These are phyloP conservation scores for Patellifolia procumbens DNA, from an alignment of 179 eudicot species.

Conservation along the genomic window DNA sequence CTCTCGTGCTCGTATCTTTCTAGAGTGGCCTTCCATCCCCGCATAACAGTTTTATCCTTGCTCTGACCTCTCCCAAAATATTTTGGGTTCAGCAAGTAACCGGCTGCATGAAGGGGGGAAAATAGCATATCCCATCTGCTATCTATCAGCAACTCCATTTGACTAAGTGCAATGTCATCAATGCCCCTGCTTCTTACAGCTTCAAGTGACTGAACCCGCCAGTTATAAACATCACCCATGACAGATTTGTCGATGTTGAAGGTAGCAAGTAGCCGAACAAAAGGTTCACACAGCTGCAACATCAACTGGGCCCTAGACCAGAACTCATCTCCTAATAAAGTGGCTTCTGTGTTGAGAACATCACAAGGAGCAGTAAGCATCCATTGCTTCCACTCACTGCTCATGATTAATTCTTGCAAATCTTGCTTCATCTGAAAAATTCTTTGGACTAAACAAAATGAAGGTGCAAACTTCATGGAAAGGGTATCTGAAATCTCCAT, in stretches of 20 bases:
- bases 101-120: conserved; percentile 56
- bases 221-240: conserved; percentile 46
- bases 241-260: conserved; percentile 43
- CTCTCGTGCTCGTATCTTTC: conserved; percentile 44
- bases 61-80: conserved; percentile 51
- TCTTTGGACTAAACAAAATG: conserved; percentile 40
- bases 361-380: conserved; percentile 39
- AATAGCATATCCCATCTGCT: conserved; percentile 45
- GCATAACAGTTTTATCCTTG: conserved; percentile 45
- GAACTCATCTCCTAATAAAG: conserved; percentile 44
- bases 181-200: conserved; percentile 40
- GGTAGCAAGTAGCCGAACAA: conserved; percentile 37
- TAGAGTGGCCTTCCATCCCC: conserved; percentile 49
- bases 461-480: conserved; percentile 41
- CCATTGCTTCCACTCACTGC: conserved; percentile 52
- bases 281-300: conserved; percentile 47
- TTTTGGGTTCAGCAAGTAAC: conserved; percentile 44
- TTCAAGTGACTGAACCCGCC: conserved; percentile 54
- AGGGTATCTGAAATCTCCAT: conserved; percentile 32
- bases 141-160: conserved; percentile 45
- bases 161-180: conserved; percentile 42
- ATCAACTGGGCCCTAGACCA: conserved; percentile 46
- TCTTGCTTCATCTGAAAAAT: conserved; percentile 33
- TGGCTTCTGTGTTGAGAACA: conserved; percentile 33
- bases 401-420: conserved; percentile 36